These are phyloP conservation scores for Colletotrichum camelliae DNA, from an alignment of 2,329 filamentous ascomycete species.

Conservation along the genomic window DNA sequence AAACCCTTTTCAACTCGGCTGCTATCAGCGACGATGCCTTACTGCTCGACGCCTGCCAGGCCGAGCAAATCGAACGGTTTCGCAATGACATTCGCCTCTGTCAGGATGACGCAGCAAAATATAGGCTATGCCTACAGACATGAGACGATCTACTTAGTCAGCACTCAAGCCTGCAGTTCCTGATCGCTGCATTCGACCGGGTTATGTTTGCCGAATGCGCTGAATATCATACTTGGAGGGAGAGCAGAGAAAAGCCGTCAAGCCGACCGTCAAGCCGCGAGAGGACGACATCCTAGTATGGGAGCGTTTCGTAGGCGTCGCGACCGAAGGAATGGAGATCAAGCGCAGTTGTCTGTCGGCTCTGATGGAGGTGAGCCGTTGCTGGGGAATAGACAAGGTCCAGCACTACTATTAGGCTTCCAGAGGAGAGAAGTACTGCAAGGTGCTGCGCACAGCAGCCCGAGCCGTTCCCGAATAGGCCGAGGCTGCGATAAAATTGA, in stretches of 20 bases:
- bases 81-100: not conserved
- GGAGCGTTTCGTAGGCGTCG: not conserved
- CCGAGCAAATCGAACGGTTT: not conserved
- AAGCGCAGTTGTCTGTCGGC: not conserved
- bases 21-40: not conserved
- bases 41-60: not conserved
- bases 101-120: not conserved
- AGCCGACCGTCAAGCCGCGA: not conserved
- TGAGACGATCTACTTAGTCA: not conserved
- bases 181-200: not conserved
- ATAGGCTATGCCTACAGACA: not conserved
- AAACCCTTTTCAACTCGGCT: not conserved
- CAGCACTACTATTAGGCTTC: slow-evolving; percentile 17
- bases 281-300: not conserved
- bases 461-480: not conserved
- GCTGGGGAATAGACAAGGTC: not conserved
- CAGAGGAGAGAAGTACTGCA: slow-evolving; percentile 17
- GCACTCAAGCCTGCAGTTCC: not conserved
- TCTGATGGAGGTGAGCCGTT: not conserved
- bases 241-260: not conserved
- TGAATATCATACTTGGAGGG: not conserved
- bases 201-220: not conserved
- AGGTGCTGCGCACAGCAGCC: slow-evolving; percentile 5
- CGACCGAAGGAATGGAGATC: not conserved
- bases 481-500: not conserved